phyloP scores from a whole-genome alignment of 2,329 filamentous ascomycete species.

The Sarocladium strictum region DNA sequence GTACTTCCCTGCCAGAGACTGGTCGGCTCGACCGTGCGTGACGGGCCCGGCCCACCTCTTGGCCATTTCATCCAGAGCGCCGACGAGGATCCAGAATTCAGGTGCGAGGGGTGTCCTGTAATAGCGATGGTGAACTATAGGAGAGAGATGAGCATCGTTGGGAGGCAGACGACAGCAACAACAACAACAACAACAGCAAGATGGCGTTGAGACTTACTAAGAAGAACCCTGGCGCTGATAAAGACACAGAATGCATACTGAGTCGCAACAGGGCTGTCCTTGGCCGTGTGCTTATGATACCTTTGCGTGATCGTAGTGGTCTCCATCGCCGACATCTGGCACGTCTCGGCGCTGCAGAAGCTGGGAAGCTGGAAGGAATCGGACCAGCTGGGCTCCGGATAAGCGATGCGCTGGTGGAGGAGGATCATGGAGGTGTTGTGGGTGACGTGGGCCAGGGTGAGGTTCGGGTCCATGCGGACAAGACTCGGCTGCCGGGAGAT shows the following conservation, averaged over 20 bases:
- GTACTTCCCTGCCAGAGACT: slow-evolving; percentile 18
- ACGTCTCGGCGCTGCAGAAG: slow-evolving; percentile 41
- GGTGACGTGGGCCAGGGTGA: slow-evolving; percentile 42
- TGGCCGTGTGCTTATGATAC: slow-evolving; percentile 33
- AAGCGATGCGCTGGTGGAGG: slow-evolving; percentile 42
- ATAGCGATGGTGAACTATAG: slow-evolving; percentile 22
- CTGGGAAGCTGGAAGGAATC: slow-evolving; percentile 30
- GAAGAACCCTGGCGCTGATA: slow-evolving; percentile 35
- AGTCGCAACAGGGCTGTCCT: slow-evolving; percentile 20
- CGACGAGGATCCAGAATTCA: slow-evolving; percentile 23
- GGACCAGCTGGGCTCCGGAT: slow-evolving; percentile 26
- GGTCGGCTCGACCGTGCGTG: not conserved
- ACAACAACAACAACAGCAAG: no score
- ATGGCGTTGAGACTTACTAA: slow-evolving; percentile 20
- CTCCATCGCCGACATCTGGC: slow-evolving; percentile 37
- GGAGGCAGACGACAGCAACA: no score
- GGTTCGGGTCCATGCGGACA: slow-evolving; percentile 39
- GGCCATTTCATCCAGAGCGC: slow-evolving; percentile 23
- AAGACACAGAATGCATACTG: slow-evolving; percentile 43
- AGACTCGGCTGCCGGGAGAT: slow-evolving; percentile 19
- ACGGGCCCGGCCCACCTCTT: slow-evolving; percentile 20
- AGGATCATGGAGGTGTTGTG: slow-evolving; percentile 45
- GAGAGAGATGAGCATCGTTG: no score
- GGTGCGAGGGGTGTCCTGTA: slow-evolving; percentile 16
- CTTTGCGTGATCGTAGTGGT: slow-evolving; percentile 39